Evolutionary conservation across 106 monocot genomes (phyloP).

Genomic region (Ottelia alismoides): DNA sequence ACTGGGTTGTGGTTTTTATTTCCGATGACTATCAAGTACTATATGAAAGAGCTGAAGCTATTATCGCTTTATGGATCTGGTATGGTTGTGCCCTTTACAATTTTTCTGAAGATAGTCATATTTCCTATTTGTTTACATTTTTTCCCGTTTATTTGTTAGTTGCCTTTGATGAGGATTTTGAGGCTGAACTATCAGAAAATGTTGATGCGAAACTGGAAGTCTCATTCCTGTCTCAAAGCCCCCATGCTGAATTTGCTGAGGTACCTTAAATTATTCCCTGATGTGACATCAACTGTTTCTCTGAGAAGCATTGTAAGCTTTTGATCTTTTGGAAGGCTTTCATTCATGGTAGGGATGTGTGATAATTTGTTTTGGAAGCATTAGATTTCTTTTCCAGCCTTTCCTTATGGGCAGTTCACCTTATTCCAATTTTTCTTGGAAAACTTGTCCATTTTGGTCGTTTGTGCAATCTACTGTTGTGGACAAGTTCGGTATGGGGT

Average conservation of each 20-base stretch:
- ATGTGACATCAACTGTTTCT: too few relatives aligned
- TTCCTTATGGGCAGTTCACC: too few relatives aligned
- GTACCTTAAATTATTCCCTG: too few relatives aligned
- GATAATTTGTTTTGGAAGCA: too few relatives aligned
- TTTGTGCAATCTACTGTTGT: too few relatives aligned
- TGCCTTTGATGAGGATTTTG: slow-evolving; percentile 99
- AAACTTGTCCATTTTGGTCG: too few relatives aligned
- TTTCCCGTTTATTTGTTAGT: slow-evolving; percentile 21
- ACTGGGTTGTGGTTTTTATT: slow-evolving; percentile 72
- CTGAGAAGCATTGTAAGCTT: too few relatives aligned
- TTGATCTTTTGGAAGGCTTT: too few relatives aligned
- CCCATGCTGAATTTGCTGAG: slow-evolving; percentile 71
- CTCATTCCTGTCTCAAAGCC: slow-evolving; percentile 64
- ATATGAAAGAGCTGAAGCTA: slow-evolving; percentile 69
- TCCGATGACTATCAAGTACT: slow-evolving; percentile 66
- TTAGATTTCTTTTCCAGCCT: too few relatives aligned
- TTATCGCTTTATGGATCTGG: slow-evolving; percentile 92
- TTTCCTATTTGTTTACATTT: neutral
- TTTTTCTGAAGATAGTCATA: neutral
- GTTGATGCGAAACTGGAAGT: slow-evolving; percentile 69
- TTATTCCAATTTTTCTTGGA: too few relatives aligned
- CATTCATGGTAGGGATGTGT: too few relatives aligned
- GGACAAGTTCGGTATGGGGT: too few relatives aligned
- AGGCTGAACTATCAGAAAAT: slow-evolving; percentile 83
- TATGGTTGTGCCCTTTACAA: slow-evolving; percentile 9